Conservation (phyloP, 148 eudicot species). For the Vaccinium myrtillus region DNA sequence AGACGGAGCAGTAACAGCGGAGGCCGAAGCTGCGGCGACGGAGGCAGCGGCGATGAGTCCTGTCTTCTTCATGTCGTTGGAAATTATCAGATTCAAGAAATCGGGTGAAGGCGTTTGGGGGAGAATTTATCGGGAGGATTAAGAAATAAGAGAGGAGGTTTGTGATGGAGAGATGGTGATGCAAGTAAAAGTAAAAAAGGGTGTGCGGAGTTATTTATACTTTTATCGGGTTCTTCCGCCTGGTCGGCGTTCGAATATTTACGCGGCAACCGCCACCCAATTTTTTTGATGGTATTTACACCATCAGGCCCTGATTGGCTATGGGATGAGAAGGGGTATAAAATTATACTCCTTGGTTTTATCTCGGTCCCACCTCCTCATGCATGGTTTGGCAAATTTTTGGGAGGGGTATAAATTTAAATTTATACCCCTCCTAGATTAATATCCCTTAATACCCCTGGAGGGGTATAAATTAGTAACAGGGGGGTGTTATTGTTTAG, state of each 20-base stretch:
- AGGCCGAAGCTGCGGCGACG: slow-evolving; percentile 12
- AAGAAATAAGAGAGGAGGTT: not conserved
- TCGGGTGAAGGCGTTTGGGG: not conserved
- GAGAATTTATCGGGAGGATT: not conserved
- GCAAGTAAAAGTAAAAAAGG: not conserved
- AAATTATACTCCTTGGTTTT: too few relatives aligned
- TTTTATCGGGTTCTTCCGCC: not conserved
- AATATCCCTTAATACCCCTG: too few relatives aligned
- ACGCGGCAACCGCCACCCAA: slow-evolving; percentile 24
- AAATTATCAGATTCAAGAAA: too few relatives aligned
- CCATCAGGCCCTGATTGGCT: too few relatives aligned
- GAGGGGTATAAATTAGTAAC: too few relatives aligned
- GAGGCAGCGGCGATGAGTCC: slow-evolving; percentile 14
- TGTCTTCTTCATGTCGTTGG: slow-evolving; percentile 1
- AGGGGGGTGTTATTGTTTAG: too few relatives aligned
- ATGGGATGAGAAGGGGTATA: too few relatives aligned
- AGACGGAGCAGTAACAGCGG: not conserved
- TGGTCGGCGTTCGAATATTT: slow-evolving; percentile 12
- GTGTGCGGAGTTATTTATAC: not conserved
- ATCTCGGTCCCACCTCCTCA: too few relatives aligned
- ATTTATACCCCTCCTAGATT: too few relatives aligned
- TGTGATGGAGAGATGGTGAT: not conserved
- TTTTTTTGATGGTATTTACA: too few relatives aligned
- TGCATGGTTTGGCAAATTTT: too few relatives aligned
- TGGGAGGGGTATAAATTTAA: too few relatives aligned